A percentile compares a stretch with the other conserved stretches of the same genome.
phyloP scores from a whole-genome alignment of 2,329 filamentous ascomycete genomes.

The Colletotrichum sublineola region DNA sequence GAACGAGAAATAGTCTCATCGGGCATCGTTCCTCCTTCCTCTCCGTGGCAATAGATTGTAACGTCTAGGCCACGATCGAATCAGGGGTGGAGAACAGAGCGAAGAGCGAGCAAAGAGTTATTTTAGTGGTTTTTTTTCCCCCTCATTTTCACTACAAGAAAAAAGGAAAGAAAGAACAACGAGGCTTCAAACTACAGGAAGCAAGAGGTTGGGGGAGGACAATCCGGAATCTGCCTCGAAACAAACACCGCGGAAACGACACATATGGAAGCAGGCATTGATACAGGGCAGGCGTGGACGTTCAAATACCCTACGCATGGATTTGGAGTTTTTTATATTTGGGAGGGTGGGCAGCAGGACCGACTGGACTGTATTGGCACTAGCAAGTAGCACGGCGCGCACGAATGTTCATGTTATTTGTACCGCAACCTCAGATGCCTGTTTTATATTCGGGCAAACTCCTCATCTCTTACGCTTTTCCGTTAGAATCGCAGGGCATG shows the following conservation, averaged over 20 bases:
- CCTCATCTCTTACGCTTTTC: constrained; percentile 38
- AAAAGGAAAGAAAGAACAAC: not conserved
- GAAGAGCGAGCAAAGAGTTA: not conserved
- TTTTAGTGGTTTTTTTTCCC: too few relatives aligned
- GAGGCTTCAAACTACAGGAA: not conserved
- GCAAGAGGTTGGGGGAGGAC: not conserved
- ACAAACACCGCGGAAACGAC: not conserved
- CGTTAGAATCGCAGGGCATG: constrained; percentile 22
- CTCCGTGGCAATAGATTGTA: not conserved
- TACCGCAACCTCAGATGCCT: constrained; percentile 4
- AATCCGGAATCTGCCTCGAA: not conserved
- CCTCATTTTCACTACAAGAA: not conserved
- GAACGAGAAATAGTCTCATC: not conserved
- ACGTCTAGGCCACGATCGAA: not conserved
- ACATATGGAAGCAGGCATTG: constrained; percentile 6
- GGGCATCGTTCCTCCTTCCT: not conserved
- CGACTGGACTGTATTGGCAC: constrained; percentile 11
- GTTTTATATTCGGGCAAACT: constrained; percentile 19
- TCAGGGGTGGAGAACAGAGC: not conserved
- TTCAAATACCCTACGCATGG: constrained; percentile 41
- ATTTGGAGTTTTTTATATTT: constrained; percentile 29
- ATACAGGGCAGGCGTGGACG: constrained; percentile 28
- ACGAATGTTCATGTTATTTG: not conserved
- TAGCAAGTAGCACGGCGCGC: constrained; percentile 11
- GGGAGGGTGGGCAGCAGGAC: constrained; percentile 16